A percentile compares a stretch with the other conserved stretches of the same genome.
Evolutionary conservation across 495 filamentous ascomycete species (phyloP).

Genomic region (Astrocystis sublimbata): DNA sequence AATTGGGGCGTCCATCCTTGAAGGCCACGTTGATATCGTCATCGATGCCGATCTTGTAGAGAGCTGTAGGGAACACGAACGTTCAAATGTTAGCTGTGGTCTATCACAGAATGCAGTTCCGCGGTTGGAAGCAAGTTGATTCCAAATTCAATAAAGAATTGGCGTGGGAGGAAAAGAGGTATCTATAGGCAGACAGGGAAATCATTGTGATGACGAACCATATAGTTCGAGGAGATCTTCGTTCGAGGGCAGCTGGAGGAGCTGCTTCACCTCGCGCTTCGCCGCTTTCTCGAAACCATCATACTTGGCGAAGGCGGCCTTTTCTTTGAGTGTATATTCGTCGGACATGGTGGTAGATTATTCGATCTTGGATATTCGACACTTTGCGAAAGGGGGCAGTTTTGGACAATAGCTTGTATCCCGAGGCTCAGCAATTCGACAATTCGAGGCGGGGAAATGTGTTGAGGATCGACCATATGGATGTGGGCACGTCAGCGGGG

Average conservation of each 20-base stretch:
- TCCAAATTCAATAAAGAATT: neutral
- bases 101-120: neutral
- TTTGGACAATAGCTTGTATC: neutral
- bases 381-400: neutral
- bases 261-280: slow-evolving; percentile 64
- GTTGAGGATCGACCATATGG: neutral
- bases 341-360: slow-evolving; percentile 35
- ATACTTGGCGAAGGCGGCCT: slow-evolving; percentile 32
- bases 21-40: slow-evolving; percentile 50
- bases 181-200: too few relatives aligned
- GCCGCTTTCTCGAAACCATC: slow-evolving; percentile 58
- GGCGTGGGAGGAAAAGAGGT: neutral
- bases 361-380: neutral
- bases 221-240: slow-evolving; percentile 58
- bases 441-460: neutral
- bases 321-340: slow-evolving; percentile 1
- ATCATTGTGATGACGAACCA: slow-evolving; percentile 28
- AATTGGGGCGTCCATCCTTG: slow-evolving; percentile 40
- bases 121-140: too few relatives aligned
- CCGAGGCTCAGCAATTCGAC: neutral
- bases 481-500: slow-evolving; percentile 12
- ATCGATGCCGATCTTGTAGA: slow-evolving; percentile 54
- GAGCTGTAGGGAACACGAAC: slow-evolving; percentile 32
- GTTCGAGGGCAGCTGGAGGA: slow-evolving; percentile 60
- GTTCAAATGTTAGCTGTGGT: neutral